phyloP scores from a whole-genome alignment of 768 basidiomycete species.

The Candolleomyces eurysporus region DNA sequence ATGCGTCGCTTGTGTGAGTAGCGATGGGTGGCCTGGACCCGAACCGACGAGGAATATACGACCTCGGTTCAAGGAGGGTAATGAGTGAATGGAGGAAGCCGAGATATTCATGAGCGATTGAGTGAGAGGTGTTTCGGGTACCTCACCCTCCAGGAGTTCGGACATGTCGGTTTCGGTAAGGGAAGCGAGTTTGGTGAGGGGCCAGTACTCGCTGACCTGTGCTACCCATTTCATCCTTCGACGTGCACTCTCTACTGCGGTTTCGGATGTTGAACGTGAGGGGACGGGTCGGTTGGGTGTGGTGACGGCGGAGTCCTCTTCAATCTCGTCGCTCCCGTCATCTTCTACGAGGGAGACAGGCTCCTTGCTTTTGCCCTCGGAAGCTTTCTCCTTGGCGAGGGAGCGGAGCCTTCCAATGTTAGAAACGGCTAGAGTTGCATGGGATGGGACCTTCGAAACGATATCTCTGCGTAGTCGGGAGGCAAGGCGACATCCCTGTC shows the following conservation, averaged over 20 bases:
- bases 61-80: slow-evolving; percentile 43
- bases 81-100: slow-evolving; percentile 29
- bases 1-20: slow-evolving; percentile 87
- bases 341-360: slow-evolving; percentile 18
- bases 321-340: slow-evolving; percentile 40
- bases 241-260: slow-evolving; percentile 42
- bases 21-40: slow-evolving; percentile 91
- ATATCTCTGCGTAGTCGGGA: slow-evolving; percentile 81
- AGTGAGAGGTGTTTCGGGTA: slow-evolving; percentile 11
- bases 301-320: slow-evolving; percentile 50
- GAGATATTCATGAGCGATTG: slow-evolving; percentile 13
- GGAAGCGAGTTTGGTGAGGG: slow-evolving; percentile 68
- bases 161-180: slow-evolving; percentile 70
- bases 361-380: slow-evolving; percentile 11
- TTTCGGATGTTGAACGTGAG: slow-evolving; percentile 39
- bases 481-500: slow-evolving; percentile 84
- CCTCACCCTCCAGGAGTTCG: slow-evolving; percentile 49
- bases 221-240: slow-evolving; percentile 91
- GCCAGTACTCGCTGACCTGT: slow-evolving; percentile 97
- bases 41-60: slow-evolving; percentile 91
- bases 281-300: slow-evolving; percentile 76
- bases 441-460: slow-evolving; percentile 66
- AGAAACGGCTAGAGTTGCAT: slow-evolving; percentile 71
- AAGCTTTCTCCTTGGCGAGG: slow-evolving; percentile 38
- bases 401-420: slow-evolving; percentile 70